Percentiles rank a stretch among this genome's conserved stretches.
These are phyloP conservation scores for Trichosanthes cucumerina DNA, from an alignment of 306 rosid species.

Conservation along the genomic window DNA sequence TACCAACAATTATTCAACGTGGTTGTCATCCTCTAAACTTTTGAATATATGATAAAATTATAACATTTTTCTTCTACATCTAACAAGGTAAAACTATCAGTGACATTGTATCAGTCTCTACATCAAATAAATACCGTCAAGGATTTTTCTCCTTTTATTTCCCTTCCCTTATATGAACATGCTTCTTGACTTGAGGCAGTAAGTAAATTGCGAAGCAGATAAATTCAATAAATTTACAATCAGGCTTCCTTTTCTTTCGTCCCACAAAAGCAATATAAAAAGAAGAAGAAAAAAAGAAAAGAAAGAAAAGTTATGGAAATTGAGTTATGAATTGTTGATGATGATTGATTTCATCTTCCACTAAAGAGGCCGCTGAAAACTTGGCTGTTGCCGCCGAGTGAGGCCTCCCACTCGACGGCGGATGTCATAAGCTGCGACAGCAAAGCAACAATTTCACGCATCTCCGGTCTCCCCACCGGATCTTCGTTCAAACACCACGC, in stretches of 20 bases:
- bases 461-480: slow-evolving; percentile 64
- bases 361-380: slow-evolving; percentile 48
- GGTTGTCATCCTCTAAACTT: too few relatives aligned
- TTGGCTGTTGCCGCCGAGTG: slow-evolving; percentile 56
- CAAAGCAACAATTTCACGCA: slow-evolving; percentile 40
- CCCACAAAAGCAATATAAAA: not conserved
- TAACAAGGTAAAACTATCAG: too few relatives aligned
- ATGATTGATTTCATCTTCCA: slow-evolving; percentile 69
- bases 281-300: not conserved
- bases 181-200: not conserved
- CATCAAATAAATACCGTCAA: too few relatives aligned
- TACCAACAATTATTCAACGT: too few relatives aligned
- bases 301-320: not conserved
- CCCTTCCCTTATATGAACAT: not conserved
- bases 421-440: slow-evolving; percentile 39
- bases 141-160: too few relatives aligned
- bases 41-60: too few relatives aligned
- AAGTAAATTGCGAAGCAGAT: not conserved
- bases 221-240: not conserved
- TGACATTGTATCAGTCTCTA: too few relatives aligned
- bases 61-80: too few relatives aligned
- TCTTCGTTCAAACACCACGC: slow-evolving; percentile 57
- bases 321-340: not conserved
- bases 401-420: slow-evolving; percentile 70
- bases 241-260: not conserved